Evolutionary conservation across 345 rosid genomes (phyloP).

Genomic region (Heritiera littoralis): DNA sequence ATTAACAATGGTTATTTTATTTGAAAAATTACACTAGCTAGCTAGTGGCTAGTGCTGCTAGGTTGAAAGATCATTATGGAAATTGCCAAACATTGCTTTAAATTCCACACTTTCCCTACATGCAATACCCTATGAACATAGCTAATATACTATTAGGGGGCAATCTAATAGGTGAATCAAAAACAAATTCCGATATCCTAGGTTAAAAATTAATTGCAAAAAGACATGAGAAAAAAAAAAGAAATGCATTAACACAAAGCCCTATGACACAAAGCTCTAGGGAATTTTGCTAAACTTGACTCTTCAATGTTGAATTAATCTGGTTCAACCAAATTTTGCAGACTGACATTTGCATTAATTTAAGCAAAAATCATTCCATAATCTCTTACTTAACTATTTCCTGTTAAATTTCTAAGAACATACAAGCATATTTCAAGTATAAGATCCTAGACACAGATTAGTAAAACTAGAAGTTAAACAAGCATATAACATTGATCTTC

Average conservation of each 20-base stretch:
- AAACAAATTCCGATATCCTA: conserved; percentile 22
- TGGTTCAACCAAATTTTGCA: not conserved
- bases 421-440: not conserved
- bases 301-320: not conserved
- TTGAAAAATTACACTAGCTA: not conserved
- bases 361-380: not conserved
- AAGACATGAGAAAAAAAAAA: not conserved
- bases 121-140: not conserved
- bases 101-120: conserved; percentile 11
- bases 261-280: conserved; percentile 39
- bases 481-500: not conserved
- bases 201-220: conserved; percentile 20
- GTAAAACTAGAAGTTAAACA: not conserved
- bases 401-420: not conserved
- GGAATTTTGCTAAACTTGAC: not conserved
- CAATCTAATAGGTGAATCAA: conserved; percentile 16
- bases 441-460: not conserved
- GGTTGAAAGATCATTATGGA: conserved; percentile 24
- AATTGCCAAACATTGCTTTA: conserved; percentile 14
- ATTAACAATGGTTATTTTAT: not conserved
- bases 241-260: not conserved
- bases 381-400: not conserved
- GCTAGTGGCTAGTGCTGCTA: not conserved
- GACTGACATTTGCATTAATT: not conserved
- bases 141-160: conserved; percentile 21